Conservation (phyloP, 805 yeast species). For the Spathaspora passalidarum region DNA sequence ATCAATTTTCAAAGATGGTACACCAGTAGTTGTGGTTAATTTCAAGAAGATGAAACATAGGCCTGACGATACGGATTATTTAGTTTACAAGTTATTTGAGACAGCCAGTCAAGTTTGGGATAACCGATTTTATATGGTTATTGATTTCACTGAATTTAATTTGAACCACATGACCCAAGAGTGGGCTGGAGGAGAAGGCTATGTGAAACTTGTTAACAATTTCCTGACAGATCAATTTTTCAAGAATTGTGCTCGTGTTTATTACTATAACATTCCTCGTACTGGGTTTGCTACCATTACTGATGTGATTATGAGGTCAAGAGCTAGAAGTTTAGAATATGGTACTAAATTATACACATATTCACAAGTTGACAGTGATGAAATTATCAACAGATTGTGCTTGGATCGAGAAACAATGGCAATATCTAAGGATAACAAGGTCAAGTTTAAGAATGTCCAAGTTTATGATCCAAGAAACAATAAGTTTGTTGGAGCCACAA, state of each 20-base stretch:
- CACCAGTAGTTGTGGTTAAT: conserved; percentile 61
- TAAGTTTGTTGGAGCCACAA: conserved; percentile 55
- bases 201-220: conserved; percentile 35
- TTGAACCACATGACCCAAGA: conserved; percentile 15
- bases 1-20: conserved; percentile 68
- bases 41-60: conserved; percentile 32
- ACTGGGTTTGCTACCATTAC: conserved; percentile 19
- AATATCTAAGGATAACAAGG: conserved; percentile 36
- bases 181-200: conserved; percentile 14
- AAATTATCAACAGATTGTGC: conserved; percentile 32
- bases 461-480: conserved; percentile 47
- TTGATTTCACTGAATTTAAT: conserved; percentile 67
- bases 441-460: conserved; percentile 35
- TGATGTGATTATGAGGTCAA: conserved; percentile 19
- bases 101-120: conserved; percentile 71
- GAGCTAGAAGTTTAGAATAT: conserved; percentile 14
- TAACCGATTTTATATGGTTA: conserved; percentile 55
- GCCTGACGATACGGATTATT: conserved; percentile 42
- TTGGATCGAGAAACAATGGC: conserved; percentile 32
- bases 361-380: conserved; percentile 32
- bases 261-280: conserved; percentile 49
- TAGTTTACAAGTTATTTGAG: conserved; percentile 61
- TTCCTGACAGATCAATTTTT: conserved; percentile 52
- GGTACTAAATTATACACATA: conserved; percentile 25
- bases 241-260: conserved; percentile 51